Conservation (phyloP, 768 basidiomycete genomes). For the Dioszegia hungarica region DNA sequence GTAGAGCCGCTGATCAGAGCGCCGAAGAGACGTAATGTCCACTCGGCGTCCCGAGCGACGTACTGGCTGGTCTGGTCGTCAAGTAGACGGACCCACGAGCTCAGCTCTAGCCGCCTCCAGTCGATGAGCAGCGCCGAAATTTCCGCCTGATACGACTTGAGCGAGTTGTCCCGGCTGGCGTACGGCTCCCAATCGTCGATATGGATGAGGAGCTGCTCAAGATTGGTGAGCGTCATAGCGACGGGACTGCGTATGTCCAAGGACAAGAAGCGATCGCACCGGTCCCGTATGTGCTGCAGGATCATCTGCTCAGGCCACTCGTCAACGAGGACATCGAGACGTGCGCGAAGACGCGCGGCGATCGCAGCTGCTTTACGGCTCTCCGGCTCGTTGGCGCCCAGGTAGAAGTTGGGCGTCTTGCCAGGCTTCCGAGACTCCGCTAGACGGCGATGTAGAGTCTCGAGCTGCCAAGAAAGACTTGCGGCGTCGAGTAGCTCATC, state of each 20-base stretch:
- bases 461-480: slow-evolving; percentile 28
- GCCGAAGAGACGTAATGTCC: slow-evolving; percentile 91
- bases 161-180: slow-evolving; percentile 82
- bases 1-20: slow-evolving; percentile 2
- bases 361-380: slow-evolving; percentile 59
- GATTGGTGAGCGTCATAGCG: slow-evolving; percentile 70
- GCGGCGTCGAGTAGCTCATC: slow-evolving; percentile 25
- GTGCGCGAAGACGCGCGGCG: slow-evolving; percentile 55
- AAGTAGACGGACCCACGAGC: slow-evolving; percentile 77
- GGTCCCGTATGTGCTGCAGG: slow-evolving; percentile 71
- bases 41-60: slow-evolving; percentile 57
- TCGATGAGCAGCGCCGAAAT: slow-evolving; percentile 71
- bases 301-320: slow-evolving; percentile 99
- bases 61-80: slow-evolving; percentile 60
- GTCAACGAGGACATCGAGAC: slow-evolving; percentile 58
- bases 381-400: slow-evolving; percentile 69
- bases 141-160: slow-evolving; percentile 62
- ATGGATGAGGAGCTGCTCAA: slow-evolving; percentile 80
- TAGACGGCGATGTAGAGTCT: slow-evolving; percentile 39
- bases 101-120: slow-evolving; percentile 85
- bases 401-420: slow-evolving; percentile 65
- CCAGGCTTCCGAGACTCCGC: slow-evolving; percentile 16
- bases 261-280: slow-evolving; percentile 63
- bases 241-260: slow-evolving; percentile 66
- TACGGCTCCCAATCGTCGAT: slow-evolving; percentile 96